These are phyloP conservation scores for Tubosaeta sp. DNA, from an alignment of 768 basidiomycete genomes.

Conservation along the genomic window DNA sequence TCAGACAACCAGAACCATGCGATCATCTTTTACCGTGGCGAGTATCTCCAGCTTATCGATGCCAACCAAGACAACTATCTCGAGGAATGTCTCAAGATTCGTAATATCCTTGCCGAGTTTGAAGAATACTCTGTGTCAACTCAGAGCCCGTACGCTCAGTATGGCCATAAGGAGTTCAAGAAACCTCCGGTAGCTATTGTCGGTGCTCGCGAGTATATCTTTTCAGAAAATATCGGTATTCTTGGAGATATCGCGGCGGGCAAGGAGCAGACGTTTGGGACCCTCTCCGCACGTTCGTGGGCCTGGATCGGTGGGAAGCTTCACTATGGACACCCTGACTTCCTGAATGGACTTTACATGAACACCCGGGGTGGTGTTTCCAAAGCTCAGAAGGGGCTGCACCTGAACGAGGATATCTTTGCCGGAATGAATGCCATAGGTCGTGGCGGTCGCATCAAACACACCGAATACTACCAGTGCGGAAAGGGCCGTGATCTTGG, in stretches of 20 bases:
- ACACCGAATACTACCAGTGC: slow-evolving; percentile 99
- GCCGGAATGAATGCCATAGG: slow-evolving; percentile 99
- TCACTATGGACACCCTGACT: slow-evolving; percentile 99
- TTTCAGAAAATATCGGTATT: slow-evolving; percentile 99
- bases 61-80: slow-evolving; percentile 99
- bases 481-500: slow-evolving; percentile 98
- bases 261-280: slow-evolving; percentile 99
- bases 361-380: slow-evolving; percentile 97
- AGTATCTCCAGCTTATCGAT: slow-evolving; percentile 98
- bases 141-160: slow-evolving; percentile 90
- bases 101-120: slow-evolving; percentile 96
- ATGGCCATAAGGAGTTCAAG: slow-evolving; percentile 85
- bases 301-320: slow-evolving; percentile 98
- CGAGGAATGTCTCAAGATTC: slow-evolving; percentile 98
- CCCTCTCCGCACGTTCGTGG: slow-evolving; percentile 90
- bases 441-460: slow-evolving; percentile 95
- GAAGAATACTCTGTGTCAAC: slow-evolving; percentile 85
- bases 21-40: slow-evolving; percentile 98
- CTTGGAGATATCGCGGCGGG: slow-evolving; percentile 97
- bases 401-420: slow-evolving; percentile 99
- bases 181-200: slow-evolving; percentile 92
- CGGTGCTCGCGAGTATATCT: slow-evolving; percentile 98
- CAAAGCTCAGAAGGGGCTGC: slow-evolving; percentile 99
- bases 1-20: slow-evolving; percentile 99
- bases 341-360: slow-evolving; percentile 97